Conservation (phyloP, 345 rosid species). For the Cardamine chenopodiifolia region DNA sequence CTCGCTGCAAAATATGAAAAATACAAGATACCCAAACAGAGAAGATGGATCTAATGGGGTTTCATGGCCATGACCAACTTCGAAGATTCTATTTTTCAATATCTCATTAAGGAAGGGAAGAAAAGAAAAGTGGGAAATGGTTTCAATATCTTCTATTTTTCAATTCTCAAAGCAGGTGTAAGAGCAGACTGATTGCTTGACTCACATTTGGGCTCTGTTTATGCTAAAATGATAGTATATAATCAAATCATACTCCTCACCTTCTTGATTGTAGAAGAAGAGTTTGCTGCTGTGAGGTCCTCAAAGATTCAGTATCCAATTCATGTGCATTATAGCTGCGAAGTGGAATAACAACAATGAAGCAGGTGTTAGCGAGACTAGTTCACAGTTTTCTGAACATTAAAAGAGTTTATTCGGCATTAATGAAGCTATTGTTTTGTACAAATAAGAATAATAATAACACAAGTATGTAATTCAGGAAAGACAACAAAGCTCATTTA, state of each 20-base stretch:
- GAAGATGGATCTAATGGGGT: conserved; percentile 11
- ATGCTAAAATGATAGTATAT: background rate
- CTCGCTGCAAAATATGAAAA: conserved; percentile 4
- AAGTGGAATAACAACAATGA: background rate
- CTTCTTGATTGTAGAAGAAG: conserved; percentile 65
- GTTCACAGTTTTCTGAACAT: background rate
- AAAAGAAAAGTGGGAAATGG: background rate
- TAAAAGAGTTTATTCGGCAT: too few species aligned
- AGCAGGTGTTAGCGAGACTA: conserved; percentile 6
- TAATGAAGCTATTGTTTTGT: conserved; percentile 5
- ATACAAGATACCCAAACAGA: conserved; percentile 2
- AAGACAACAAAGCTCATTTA: background rate
- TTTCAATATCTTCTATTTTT: too few species aligned
- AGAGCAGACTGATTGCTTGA: conserved; percentile 9
- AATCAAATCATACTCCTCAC: conserved; percentile 35
- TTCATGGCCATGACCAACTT: conserved; percentile 10
- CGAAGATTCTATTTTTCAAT: background rate
- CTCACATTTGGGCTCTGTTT: background rate
- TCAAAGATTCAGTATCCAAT: conserved; percentile 51
- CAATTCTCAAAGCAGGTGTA: conserved; percentile 1
- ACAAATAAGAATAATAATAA: background rate
- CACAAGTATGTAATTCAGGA: background rate
- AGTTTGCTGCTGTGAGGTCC: conserved; percentile 50
- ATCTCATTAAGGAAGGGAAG: conserved; percentile 8
- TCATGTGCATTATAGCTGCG: conserved; percentile 61